Evolutionary conservation across 139 green algal genomes (phyloP), one percentile per base, ranked within the genome.

Genomic region (Yamagishiella unicocca): DNA sequence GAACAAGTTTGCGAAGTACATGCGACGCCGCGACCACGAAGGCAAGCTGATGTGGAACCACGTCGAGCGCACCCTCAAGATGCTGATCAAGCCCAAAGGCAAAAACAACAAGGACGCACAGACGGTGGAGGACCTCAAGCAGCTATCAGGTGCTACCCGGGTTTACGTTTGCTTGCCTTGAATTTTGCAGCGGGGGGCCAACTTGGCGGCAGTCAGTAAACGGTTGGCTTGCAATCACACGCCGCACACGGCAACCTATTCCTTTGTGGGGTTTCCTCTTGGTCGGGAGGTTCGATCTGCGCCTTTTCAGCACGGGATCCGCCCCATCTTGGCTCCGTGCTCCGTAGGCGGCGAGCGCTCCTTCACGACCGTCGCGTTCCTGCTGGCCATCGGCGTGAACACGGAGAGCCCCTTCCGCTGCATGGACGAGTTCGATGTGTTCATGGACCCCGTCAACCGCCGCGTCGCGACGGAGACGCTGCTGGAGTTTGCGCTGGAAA

Each of bases 401-500:
- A 95, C 91, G 0, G 94, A 98, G 76, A 92, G 90, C 54, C 96
- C 96, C 25, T 97, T 98, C 82, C 90, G 94, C 14, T 95, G 94
- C 53, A 93, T 98, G 87, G 96, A 99, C 88, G 97, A 99, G 90
- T 98, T 97, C 67, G 96, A 98, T 85, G 85, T 91, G 42, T 97
- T 95, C 93, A 97, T 98, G 96, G 96, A 97, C 84, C 80, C 90
- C 61, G 87, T 95, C 37, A 94, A 94, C 90, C 84, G 94, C 17
- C 88, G 90, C 53, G 78, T 94, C 3, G 93, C 94, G 46, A 96
- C 96, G 53, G 89, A 96, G 88, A 93, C 92, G 55, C 92, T 98
- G 8, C 89, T 98, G 45, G 77, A 96, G 81, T 96, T 96, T 89
- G 95, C 94, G 0, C 27, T 70, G n/a, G 90, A 96, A 33, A 71